phyloP scores from a whole-genome alignment of 2,329 filamentous ascomycete species.

The Fusarium veterinarium region DNA sequence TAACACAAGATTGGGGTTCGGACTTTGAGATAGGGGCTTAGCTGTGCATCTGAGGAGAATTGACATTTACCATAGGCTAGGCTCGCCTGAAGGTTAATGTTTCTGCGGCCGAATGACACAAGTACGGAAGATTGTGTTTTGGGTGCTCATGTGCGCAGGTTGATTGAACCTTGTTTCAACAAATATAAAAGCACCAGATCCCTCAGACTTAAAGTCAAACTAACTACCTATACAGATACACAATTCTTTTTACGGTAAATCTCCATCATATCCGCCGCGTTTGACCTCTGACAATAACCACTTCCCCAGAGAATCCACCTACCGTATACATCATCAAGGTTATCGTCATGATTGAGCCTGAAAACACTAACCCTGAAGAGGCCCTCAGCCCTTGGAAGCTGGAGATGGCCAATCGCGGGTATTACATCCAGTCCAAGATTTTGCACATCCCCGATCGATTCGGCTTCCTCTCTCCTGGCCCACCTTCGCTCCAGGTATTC shows the following conservation, averaged over 20 bases:
- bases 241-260: not conserved
- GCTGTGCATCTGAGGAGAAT: not conserved
- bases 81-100: not conserved
- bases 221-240: not conserved
- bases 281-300: not conserved
- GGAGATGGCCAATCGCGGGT: not conserved
- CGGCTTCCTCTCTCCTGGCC: conserved; percentile 6
- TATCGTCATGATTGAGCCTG: not conserved
- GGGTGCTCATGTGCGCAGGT: not conserved
- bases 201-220: not conserved
- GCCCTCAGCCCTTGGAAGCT: not conserved
- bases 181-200: not conserved
- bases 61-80: not conserved
- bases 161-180: not conserved
- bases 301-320: not conserved
- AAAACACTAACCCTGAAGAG: no score
- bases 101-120: not conserved
- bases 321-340: not conserved
- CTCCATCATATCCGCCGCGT: no score
- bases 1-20: no score
- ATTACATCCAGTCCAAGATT: conserved; percentile 12
- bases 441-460: conserved; percentile 15
- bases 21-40: not conserved
- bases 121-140: not conserved
- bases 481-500: not conserved